Conservation (phyloP, 495 filamentous ascomycete genomes). For the Aspergillus mulundensis region DNA sequence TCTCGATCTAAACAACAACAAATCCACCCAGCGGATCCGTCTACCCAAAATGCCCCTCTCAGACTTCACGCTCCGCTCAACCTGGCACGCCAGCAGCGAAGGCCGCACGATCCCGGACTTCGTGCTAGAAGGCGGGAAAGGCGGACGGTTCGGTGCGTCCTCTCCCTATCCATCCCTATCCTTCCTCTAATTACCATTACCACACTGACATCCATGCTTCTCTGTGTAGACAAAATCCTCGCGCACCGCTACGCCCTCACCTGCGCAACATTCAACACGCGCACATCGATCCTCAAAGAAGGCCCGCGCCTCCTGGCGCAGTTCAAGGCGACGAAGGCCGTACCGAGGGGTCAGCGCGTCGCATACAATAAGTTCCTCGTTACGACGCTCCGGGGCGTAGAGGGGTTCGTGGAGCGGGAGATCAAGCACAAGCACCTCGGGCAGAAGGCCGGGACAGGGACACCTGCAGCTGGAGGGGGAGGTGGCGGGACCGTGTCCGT, state of each 20-base stretch:
- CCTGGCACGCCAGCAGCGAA: not conserved
- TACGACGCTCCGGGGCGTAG: not conserved
- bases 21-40: not conserved
- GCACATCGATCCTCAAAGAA: not conserved
- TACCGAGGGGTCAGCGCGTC: not conserved
- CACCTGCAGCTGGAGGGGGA: too few species aligned
- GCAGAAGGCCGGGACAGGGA: too few species aligned
- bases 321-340: not conserved
- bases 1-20: not conserved
- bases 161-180: too few species aligned
- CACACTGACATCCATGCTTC: too few species aligned
- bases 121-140: not conserved
- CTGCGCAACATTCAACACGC: not conserved
- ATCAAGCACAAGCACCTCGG: too few species aligned
- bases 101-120: not conserved
- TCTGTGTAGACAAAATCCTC: not conserved
- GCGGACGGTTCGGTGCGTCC: not conserved
- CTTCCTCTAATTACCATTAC: too few species aligned
- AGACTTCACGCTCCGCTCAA: not conserved
- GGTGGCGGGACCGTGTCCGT: too few species aligned
- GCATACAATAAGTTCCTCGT: not conserved
- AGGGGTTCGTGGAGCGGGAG: not conserved
- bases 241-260: not conserved
- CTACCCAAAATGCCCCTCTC: not conserved
- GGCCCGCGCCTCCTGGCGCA: not conserved